Evolutionary conservation across 495 filamentous ascomycete species (phyloP), one percentile per base, ranked within the genome.

Genomic region (Aspergillus leporis): DNA sequence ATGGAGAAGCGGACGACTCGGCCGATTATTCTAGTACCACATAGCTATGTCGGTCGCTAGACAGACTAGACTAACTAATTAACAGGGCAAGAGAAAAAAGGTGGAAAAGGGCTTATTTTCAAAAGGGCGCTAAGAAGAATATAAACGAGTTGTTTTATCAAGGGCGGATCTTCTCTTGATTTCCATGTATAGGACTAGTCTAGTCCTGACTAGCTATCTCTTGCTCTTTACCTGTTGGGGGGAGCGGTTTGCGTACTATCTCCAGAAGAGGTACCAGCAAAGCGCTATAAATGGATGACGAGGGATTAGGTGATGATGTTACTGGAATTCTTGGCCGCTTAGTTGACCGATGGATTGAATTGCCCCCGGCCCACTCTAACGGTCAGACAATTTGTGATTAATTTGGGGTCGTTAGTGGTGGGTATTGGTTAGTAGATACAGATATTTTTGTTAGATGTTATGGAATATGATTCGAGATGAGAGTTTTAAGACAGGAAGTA

Each of bases 201-300:
- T 4, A 4, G 12, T 5, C n/a, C 25, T 10, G 50, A 52, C 31
- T 19, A 52, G 28, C n/a, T 41, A 52, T 52, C 50, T n/a, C 49
- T 32, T 32, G 25, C 49, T 36, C 50, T 21, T 52, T 52, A 38
- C 31, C 50, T 38, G 16, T 52, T 52, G 50, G 38, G 50, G 50
- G 31, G 38, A 41, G n/a, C 5, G 38, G 38, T n/a, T 12, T 41
- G 38, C 38, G 3, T n/a, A 14, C 38, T 41, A 41, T 12, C 10
- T 41, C 38, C 16, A 28, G 25, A 28, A 6, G n/a, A 48, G 46
- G n/a, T 18, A 50, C 41, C 47, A 3, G 47, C 19, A 28, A 3
- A 50, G 47, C n/a, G 25, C 25, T 28, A 6, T 6, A 28, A 28
- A 6, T 28, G 25, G 25, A 28, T 18, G 38, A 14, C 38, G 16